phyloP scores from a whole-genome alignment of 371 early-diverging fungal species.

The Umbelopsis sp. region DNA sequence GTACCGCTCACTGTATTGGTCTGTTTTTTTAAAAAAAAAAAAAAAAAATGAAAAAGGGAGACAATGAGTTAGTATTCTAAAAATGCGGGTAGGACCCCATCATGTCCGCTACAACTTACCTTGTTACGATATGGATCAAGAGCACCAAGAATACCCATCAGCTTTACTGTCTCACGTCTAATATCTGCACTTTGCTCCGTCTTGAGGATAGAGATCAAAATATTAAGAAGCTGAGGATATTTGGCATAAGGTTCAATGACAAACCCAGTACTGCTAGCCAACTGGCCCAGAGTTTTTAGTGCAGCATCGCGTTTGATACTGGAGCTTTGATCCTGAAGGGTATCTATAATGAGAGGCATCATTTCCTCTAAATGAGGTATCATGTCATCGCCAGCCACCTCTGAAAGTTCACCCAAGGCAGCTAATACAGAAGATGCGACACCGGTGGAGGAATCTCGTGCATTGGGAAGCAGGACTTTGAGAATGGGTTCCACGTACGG shows the following conservation, averaged over 20 bases:
- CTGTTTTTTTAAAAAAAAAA: constrained; percentile 15
- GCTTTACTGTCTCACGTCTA: constrained; percentile 84
- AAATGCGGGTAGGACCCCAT: not conserved
- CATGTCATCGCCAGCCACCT: constrained; percentile 87
- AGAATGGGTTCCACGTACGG: constrained; percentile 93
- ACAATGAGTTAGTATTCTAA: not conserved
- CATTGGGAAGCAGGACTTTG: constrained; percentile 82
- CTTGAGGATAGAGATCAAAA: constrained; percentile 83
- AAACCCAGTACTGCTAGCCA: constrained; percentile 86
- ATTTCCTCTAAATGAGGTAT: constrained; percentile 81
- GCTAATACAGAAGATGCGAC: constrained; percentile 85
- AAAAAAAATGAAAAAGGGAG: too few relatives aligned
- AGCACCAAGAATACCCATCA: constrained; percentile 95
- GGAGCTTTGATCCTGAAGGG: constrained; percentile 89
- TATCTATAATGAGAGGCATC: constrained; percentile 88
- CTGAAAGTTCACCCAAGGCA: constrained; percentile 88
- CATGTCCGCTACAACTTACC: constrained; percentile 37
- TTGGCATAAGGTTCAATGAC: constrained; percentile 92
- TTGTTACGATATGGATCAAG: constrained; percentile 94
- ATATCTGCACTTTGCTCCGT: constrained; percentile 76
- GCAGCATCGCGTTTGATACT: constrained; percentile 88
- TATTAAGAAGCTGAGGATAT: constrained; percentile 84
- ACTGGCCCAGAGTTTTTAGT: constrained; percentile 81
- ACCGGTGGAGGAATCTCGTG: constrained; percentile 77
- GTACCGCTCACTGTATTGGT: constrained; percentile 58